Base-by-base conservation (phyloP, 1,139 yeast species). In the Yamadazyma diospyri region DNA sequence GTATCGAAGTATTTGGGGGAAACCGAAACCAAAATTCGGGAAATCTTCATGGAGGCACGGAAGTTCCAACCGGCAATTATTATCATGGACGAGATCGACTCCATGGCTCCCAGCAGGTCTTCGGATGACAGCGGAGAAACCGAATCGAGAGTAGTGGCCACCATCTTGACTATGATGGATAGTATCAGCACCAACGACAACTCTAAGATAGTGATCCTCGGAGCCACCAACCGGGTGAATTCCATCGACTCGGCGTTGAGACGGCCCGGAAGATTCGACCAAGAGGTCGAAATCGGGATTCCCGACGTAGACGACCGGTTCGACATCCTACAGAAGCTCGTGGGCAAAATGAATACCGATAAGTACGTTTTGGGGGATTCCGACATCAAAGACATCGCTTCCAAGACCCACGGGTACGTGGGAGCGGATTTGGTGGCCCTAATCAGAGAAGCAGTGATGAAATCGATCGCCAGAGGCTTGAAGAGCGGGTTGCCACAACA, bases 1-100 rank as follows among this genome's bases (percentile, higher is more conserved):
- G 92, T 88, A 2, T 86, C 96, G 4, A 88, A 88, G 53, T 92
- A 89, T 50, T 61, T 88, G 25, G 98, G 98, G 4, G 97, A 89
- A 49, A 88, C 97, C 0, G 98, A 92, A 54, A 77, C 78, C 39
- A 81, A 88, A 10, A 61, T 92, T 10, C 64, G 96, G 38, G 84
- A 76, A n/a, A 72, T 84, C 16, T 92, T 92, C 51, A 72, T 73
- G 12, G 97, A 92, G 53, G 97, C 97, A 0, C 64, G 76, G 33
- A 73, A 73, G 48, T 88, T 72, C 51, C 95, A 89, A 48, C 98
- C 98, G 0, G 66, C 94, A 1, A 78, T 92, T 21, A 74, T 92
- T 4, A 78, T 92, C 46, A 79, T 92, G 56, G 98, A 92, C 59
- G 98, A 92, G 51, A 78, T 92, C 23, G 97, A 92, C 53, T 86